Base-by-base conservation (phyloP, 345 rosid genomes). In the Mercurialis annua region DNA sequence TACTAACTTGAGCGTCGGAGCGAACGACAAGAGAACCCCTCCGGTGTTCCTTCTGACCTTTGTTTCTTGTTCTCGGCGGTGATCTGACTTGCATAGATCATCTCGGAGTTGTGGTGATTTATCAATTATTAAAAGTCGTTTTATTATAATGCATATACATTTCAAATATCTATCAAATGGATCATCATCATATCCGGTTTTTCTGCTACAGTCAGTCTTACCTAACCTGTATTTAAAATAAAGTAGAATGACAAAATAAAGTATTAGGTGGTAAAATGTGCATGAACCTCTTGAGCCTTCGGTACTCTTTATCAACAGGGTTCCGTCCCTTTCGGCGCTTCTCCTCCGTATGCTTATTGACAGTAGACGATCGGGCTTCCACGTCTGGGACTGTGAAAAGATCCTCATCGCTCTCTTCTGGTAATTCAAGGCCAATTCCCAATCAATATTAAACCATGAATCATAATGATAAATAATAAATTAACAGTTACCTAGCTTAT, bases 331-430 rank as follows among this genome's bases (percentile, higher is more conserved):
- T 71, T 49, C 85, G 77, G 12, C 86, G 90, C 71, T 62, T 81
- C 23, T 59, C 61, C 34, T 64, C n/a, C 17, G 73, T 46, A 50
- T n/a, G 53, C 5, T 72, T 68, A 3, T 48, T 71, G 50, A 11
- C 54, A 50, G 61, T 59, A n/a, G 86, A 46, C 0, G 66, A 66
- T 50, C 8, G 51, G 16, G 80, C 79, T 78, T 84, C 96, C 71
- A 86, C 83, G 64, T 86, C 90, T 2, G 90, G 96, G 44, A 87
- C 92, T 64, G 74, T 85, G 66, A 83, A 82, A 70, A 85, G 69
- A 67, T 86, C 96, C 43, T 83, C 92, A 38, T 89, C 96, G 69
- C 84, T 82, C 38, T 86, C 96, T 76, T 86, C 95, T 59, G 49
- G 31, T 23, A 26, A 52, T 24, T 15, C 10, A 12, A n/a, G n/a